Evolutionary conservation across 2,329 filamentous ascomycete genomes (phyloP).

Genomic region (Arachnopeziza araneosa): DNA sequence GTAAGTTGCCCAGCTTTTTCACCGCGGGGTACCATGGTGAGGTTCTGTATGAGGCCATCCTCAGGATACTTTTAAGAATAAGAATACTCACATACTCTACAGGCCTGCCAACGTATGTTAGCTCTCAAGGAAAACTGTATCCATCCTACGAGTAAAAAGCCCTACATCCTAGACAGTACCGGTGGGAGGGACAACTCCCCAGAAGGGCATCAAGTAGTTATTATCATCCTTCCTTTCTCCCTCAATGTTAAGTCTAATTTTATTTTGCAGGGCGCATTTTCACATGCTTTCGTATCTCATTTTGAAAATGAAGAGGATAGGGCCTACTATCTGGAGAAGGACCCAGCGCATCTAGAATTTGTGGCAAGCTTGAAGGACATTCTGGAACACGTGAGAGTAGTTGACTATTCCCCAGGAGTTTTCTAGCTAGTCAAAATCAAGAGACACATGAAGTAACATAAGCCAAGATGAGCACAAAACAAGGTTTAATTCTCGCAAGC

Average conservation of each 20-base stretch:
- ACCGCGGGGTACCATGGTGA: slow-evolving; percentile 11
- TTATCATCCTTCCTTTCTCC: neutral
- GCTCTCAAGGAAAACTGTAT: slow-evolving; percentile 52
- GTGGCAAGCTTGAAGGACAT: slow-evolving; percentile 43
- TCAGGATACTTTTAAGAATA: neutral
- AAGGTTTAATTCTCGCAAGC: neutral
- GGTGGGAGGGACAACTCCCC: slow-evolving; percentile 58
- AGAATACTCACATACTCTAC: neutral
- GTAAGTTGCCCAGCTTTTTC: slow-evolving; percentile 36
- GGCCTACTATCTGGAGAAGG: slow-evolving; percentile 61
- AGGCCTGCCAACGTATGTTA: slow-evolving; percentile 54
- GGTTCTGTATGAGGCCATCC: neutral
- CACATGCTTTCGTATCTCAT: slow-evolving; percentile 64
- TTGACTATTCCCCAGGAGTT: slow-evolving; percentile 54
- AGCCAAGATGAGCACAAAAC: neutral
- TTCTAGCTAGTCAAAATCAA: slow-evolving; percentile 30
- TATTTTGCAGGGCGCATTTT: slow-evolving; percentile 49
- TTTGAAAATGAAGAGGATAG: slow-evolving; percentile 60
- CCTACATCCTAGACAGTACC: slow-evolving; percentile 53
- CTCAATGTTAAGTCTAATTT: neutral
- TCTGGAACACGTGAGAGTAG: slow-evolving; percentile 48
- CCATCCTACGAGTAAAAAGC: slow-evolving; percentile 50
- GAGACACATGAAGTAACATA: neutral
- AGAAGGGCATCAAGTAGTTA: slow-evolving; percentile 52
- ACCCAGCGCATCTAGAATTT: slow-evolving; percentile 59